These are phyloP conservation scores for Penicillium psychrofluorescens DNA, from an alignment of 495 filamentous ascomycete genomes.

Conservation along the genomic window DNA sequence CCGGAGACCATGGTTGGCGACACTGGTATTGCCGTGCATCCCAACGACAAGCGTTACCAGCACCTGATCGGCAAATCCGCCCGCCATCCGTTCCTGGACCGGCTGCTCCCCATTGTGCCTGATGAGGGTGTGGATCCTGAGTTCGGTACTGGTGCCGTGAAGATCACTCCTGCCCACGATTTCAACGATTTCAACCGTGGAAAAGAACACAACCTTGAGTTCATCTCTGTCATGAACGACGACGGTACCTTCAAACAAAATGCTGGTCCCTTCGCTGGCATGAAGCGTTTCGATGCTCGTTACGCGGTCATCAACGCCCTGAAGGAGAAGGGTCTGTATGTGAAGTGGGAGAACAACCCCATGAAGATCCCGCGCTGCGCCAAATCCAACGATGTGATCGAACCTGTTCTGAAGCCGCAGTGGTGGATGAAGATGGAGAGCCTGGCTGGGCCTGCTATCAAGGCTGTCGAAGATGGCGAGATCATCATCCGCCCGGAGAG, in stretches of 20 bases:
- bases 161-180: slow-evolving; percentile 75
- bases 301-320: slow-evolving; percentile 64
- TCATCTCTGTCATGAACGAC: slow-evolving; percentile 45
- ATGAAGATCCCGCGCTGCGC: slow-evolving; percentile 74
- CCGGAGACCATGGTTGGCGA: slow-evolving; percentile 81
- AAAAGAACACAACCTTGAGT: slow-evolving; percentile 54
- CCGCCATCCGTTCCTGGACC: slow-evolving; percentile 61
- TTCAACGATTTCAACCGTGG: slow-evolving; percentile 71
- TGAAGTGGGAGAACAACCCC: slow-evolving; percentile 69
- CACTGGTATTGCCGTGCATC: slow-evolving; percentile 70
- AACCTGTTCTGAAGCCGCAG: slow-evolving; percentile 73
- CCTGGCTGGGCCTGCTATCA: slow-evolving; percentile 52
- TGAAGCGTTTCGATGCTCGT: slow-evolving; percentile 72
- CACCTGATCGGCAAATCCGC: slow-evolving; percentile 67
- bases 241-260: slow-evolving; percentile 59
- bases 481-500: slow-evolving; percentile 67
- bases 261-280: slow-evolving; percentile 53
- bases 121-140: slow-evolving; percentile 64
- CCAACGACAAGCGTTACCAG: slow-evolving; percentile 55
- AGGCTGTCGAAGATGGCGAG: slow-evolving; percentile 59
- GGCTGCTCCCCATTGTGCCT: slow-evolving; percentile 61
- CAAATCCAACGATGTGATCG: slow-evolving; percentile 74
- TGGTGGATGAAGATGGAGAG: slow-evolving; percentile 68
- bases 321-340: slow-evolving; percentile 63
- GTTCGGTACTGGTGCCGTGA: slow-evolving; percentile 74